phyloP scores from a whole-genome alignment of 805 yeast species.

The Candida endomychidarum region DNA sequence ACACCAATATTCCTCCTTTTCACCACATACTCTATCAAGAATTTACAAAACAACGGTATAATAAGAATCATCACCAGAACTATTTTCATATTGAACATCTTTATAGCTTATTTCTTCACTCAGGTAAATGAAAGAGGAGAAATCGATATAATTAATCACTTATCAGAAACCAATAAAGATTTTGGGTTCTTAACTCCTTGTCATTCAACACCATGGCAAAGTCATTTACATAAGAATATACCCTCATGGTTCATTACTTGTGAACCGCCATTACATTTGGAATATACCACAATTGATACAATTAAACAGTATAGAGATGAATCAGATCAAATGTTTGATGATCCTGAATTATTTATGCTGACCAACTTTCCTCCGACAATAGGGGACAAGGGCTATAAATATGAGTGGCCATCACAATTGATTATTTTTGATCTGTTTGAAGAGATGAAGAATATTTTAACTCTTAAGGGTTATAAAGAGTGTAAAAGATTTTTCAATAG shows the following conservation, averaged over 20 bases:
- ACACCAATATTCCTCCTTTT: constrained; percentile 68
- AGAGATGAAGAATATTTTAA: constrained; percentile 40
- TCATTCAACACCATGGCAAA: constrained; percentile 96
- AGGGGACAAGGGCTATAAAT: background rate
- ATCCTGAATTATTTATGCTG: constrained; percentile 60
- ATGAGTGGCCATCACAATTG: constrained; percentile 68
- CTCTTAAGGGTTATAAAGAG: constrained; percentile 42
- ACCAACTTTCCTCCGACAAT: constrained; percentile 44
- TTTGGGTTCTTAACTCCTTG: constrained; percentile 92
- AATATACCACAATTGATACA: constrained; percentile 15
- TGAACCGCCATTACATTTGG: constrained; percentile 74
- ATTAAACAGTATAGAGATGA: constrained; percentile 69
- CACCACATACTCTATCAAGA: constrained; percentile 41
- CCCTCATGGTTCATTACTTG: constrained; percentile 80
- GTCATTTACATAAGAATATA: constrained; percentile 61
- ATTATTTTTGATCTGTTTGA: constrained; percentile 70
- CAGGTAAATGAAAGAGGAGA: constrained; percentile 86
- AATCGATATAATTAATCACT: constrained; percentile 57
- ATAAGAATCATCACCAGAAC: constrained; percentile 13
- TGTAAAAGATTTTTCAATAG: constrained; percentile 70
- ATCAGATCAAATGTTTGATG: constrained; percentile 76
- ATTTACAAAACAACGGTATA: background rate
- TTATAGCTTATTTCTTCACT: constrained; percentile 52
- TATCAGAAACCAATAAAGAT: constrained; percentile 45
- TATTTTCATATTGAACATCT: constrained; percentile 32